Percentiles rank a stretch among this genome's conserved stretches.
Conservation (phyloP, 495 filamentous ascomycete species). For the Podospora bellae-mahoneyi region DNA sequence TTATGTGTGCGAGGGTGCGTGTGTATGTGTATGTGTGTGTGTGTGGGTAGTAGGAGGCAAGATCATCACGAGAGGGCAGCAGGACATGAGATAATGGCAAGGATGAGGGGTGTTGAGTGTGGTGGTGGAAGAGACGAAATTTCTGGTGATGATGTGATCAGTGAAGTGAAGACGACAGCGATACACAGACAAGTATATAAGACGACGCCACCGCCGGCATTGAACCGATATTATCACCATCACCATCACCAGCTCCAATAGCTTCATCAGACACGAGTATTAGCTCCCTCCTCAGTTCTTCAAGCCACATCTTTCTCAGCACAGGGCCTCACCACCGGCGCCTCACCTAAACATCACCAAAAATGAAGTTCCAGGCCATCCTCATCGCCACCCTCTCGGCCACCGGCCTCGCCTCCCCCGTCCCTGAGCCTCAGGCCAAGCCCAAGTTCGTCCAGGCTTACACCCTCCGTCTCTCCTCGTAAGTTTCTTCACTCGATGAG, state of each 20-base stretch:
- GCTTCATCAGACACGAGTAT: not conserved
- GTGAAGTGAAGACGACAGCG: not conserved
- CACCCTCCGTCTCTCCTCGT: slow-evolving; percentile 27
- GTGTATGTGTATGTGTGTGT: not conserved
- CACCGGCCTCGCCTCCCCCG: slow-evolving; percentile 17
- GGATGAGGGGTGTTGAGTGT: not conserved
- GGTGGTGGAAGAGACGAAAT: not conserved
- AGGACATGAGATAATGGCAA: not conserved
- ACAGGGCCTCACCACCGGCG: not conserved
- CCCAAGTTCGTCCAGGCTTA: slow-evolving; percentile 15
- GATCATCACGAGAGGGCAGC: slow-evolving; percentile 13
- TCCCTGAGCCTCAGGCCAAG: slow-evolving; percentile 8
- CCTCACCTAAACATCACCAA: slow-evolving; percentile 3
- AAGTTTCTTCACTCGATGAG: not conserved
- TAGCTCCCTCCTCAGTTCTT: not conserved
- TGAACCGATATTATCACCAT: not conserved
- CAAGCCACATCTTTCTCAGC: not conserved
- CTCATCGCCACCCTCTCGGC: slow-evolving; percentile 16
- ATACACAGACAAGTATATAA: slow-evolving; percentile 5
- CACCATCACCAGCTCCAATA: slow-evolving; percentile 1
- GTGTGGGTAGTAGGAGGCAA: slow-evolving; percentile 1
- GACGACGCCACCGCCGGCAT: not conserved
- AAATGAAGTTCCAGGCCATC: slow-evolving; percentile 24
- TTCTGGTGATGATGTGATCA: not conserved
- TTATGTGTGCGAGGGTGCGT: not conserved